Base-by-base conservation (phyloP, 2,329 filamentous ascomycete species). In the Dothidotthia symphoricarpi region DNA sequence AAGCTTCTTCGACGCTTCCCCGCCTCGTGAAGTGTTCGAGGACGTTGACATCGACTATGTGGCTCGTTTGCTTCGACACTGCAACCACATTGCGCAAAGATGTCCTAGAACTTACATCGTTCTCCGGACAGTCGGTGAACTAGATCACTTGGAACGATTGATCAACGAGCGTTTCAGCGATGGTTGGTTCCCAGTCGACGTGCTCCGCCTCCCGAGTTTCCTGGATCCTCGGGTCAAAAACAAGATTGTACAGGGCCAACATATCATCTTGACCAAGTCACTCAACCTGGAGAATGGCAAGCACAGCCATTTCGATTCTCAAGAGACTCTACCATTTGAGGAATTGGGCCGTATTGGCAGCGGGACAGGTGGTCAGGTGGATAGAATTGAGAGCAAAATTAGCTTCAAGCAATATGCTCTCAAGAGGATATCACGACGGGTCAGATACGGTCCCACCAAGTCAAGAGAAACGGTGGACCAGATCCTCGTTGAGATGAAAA, bases 321-420 rank as follows among this genome's bases (percentile, higher is more conserved):
- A 36, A 6, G 51, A 61, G 17, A 27, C 45, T 11, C 34, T 51
- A 6, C 55, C 55, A 7, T 61, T 56, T 32, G 45, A 54, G 27
- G 28, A 45, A 3, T 44, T 43, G 9, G 43, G 37, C 6, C 41
- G 30, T 3, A 47, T 63, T 15, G 61, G 60, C 4, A 43, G 26
- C 16, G 57, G 63, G 8, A 38, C 39, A 1, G 57, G 45, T 38
- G 51, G 55, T 3, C 40, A 53, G 16, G 57, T 68, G 6, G 42
- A 57, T 12, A 45, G 33, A 15, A 51, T 61, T 3, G 5, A 53
- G 4, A 63, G 52, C 36, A 36, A 27, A 16, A 40, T 57, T 8
- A 63, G 52, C 15, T 57, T 43, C 28, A 49, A 39, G 10, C 34
- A 57, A 14, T 66, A 56, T 43, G 63, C 63, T 3, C 43, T 54